Evolutionary conservation across 2,329 filamentous ascomycete genomes (phyloP), one percentile per base, ranked within the genome.

Genomic region (Penicillium sp.): DNA sequence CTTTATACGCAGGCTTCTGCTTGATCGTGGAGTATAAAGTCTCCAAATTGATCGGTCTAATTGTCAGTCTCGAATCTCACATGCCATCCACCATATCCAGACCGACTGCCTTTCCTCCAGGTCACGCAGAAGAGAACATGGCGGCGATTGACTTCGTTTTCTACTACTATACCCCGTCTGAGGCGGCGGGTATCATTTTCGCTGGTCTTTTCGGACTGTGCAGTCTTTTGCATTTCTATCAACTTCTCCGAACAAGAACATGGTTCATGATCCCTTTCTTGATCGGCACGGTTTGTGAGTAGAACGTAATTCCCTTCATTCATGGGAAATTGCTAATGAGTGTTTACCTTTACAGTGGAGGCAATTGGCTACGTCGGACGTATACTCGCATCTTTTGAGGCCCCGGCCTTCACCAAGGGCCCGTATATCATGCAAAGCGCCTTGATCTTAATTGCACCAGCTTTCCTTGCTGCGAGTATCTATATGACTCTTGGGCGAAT

Each of bases 361-460:
- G 69, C 74, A 0, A 73, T 85, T 20, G 84, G 84, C 15, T 86
- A 85, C 64, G 68, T 83, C 41, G 82, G 79, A 12, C 81, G 84
- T 55, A 71, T 79, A 4, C 64, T 82, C 22, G 80, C 80, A 0
- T 71, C 75, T 0, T 54, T 63, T 0, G 70, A 83, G 56, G 43
- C 66, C 3, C 69, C 70, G 10, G 28, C 69, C 42, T 72, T 55
- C 54, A 71, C 68, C 7, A 62, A 61, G 45, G 67, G 67, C 2
- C 66, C 70, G 0, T 73, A 72, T 49, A 58, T 71, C 37, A 70
- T 70, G 52, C 70, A 72, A 54, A 69, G 65, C 41, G 59, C 67
- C 5, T 64, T 72, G 12, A 64, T 72, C 20, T 55, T 73, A 6
- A 69, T 72, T 41, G 70, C 69, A 1, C 71, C 71, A 0, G 70